These are phyloP conservation scores for Wickerhamomyces sydowiorum DNA, from an alignment of 805 yeast species.

Conservation along the genomic window DNA sequence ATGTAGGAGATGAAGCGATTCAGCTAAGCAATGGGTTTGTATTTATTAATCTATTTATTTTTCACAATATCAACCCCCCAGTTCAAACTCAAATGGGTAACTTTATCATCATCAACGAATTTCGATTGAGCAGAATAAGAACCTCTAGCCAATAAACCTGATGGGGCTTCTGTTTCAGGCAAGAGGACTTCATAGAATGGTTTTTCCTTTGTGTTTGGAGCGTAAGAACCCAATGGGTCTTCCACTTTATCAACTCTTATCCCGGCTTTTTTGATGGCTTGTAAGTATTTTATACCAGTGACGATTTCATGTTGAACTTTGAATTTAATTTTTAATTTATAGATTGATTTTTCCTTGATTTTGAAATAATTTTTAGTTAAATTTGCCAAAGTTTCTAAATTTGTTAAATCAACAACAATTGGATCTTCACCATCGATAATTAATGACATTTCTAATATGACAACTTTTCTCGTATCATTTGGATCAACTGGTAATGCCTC, in stretches of 20 bases:
- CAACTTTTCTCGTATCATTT: conserved; percentile 66
- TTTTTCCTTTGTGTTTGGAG: conserved; percentile 78
- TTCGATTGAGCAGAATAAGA: conserved; percentile 74
- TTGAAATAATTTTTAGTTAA: conserved; percentile 62
- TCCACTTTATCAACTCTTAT: conserved; percentile 81
- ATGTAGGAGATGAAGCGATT: too few species aligned
- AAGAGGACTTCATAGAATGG: conserved; percentile 65
- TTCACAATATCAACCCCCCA: conserved; percentile 86
- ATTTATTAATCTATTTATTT: conserved; percentile 24
- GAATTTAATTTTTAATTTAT: conserved; percentile 68
- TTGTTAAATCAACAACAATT: conserved; percentile 63
- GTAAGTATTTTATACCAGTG: conserved; percentile 85
- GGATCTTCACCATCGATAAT: conserved; percentile 66
- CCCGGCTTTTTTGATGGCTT: conserved; percentile 80
- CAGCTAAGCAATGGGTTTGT: too few species aligned
- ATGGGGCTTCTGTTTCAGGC: conserved; percentile 81
- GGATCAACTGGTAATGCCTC: conserved; percentile 60
- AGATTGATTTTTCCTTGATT: conserved; percentile 73
- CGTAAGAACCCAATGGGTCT: conserved; percentile 86
- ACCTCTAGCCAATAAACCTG: conserved; percentile 86
- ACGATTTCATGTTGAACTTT: conserved; percentile 86
- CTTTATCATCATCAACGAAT: conserved; percentile 83
- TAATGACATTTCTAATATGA: conserved; percentile 70
- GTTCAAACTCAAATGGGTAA: conserved; percentile 63
- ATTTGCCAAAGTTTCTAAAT: conserved; percentile 48